phyloP scores from a whole-genome alignment of 257 asterid species.

The Salvia splendens region DNA sequence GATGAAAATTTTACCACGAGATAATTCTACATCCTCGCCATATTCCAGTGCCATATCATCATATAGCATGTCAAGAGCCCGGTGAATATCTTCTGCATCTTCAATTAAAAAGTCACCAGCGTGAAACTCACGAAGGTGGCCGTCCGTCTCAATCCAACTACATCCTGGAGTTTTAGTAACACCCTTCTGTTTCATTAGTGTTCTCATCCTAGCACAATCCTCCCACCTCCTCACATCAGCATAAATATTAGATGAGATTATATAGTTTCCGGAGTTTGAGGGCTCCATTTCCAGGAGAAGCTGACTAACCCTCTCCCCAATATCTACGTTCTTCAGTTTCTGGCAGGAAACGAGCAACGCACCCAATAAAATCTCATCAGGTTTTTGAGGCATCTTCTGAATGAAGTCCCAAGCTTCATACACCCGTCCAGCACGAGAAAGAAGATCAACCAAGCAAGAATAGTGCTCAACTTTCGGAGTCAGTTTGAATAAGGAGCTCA shows the following conservation, averaged over 20 bases:
- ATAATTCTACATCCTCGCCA: constrained; percentile 33
- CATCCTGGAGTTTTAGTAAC: constrained; percentile 85
- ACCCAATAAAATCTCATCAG: constrained; percentile 76
- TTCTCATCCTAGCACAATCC: constrained; percentile 77
- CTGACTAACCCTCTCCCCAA: constrained; percentile 69
- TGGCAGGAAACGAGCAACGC: constrained; percentile 83
- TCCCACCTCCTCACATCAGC: constrained; percentile 76
- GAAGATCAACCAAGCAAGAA: constrained; percentile 91
- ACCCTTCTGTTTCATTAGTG: constrained; percentile 72
- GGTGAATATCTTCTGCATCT: constrained; percentile 42
- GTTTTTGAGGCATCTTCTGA: constrained; percentile 78
- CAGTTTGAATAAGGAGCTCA: constrained; percentile 65
- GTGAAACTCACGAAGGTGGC: constrained; percentile 69
- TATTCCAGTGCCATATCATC: constrained; percentile 52
- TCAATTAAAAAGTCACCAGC: constrained; percentile 58
- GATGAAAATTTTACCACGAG: constrained; percentile 15
- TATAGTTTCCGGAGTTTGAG: constrained; percentile 75
- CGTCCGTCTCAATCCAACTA: constrained; percentile 84
- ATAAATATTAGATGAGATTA: constrained; percentile 71
- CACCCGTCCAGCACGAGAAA: constrained; percentile 82
- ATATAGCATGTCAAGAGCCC: constrained; percentile 56
- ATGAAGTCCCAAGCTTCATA: constrained; percentile 87
- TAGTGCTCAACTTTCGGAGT: constrained; percentile 84
- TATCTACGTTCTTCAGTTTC: constrained; percentile 59
- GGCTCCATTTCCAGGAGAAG: constrained; percentile 80